Evolutionary conservation across 164 flowering plant species (phyloP), one percentile per base, ranked within the genome.

Genomic region (Vitis cinerea): DNA sequence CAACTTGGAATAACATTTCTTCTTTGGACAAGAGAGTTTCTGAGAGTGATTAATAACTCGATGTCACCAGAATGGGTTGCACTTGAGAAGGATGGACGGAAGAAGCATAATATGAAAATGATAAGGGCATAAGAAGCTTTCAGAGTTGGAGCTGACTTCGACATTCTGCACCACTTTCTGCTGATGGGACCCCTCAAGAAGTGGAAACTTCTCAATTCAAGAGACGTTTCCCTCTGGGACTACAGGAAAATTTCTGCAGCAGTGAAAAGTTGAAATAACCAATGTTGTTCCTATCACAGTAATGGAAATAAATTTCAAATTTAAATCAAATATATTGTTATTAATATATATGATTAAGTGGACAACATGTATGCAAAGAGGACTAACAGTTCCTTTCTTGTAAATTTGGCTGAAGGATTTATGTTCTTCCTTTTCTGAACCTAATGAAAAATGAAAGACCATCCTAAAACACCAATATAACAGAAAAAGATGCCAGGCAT

Each of bases 1-100:
- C 89, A 84, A 71, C 78, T 86, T 1, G 80, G 82, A 51, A 80
- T 69, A 19, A 66, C 52, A 16, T 74, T 61, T 52, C 69, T 71
- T 65, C 68, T 78, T 54, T 59, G 65, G 44, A 52, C 31, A 23
- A 83, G 77, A 57, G 77, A 71, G 59, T 69, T 69, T 73, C 83
- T 76, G 12, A 84, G 83, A 50, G 69, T 23, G 13, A 74, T 49
- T 58, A 84, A 57, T 31, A 68, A 65, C 50, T 31, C 65, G 55
- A 71, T 59, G 48, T 86, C 83, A 7, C 56, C 69, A 7, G 70
- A 63, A 68, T 67, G 7, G 66, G 53, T 50, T 47, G 71, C 75
- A 47, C 30, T 30, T 8, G 72, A 69, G 61, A 69, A 61, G 63
- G 77, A 62, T 49, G 65, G 53, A 59, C 50, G 50, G 49, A 74